phyloP scores from a whole-genome alignment of 2,329 filamentous ascomycete species.

The Verticillium klebahnii region DNA sequence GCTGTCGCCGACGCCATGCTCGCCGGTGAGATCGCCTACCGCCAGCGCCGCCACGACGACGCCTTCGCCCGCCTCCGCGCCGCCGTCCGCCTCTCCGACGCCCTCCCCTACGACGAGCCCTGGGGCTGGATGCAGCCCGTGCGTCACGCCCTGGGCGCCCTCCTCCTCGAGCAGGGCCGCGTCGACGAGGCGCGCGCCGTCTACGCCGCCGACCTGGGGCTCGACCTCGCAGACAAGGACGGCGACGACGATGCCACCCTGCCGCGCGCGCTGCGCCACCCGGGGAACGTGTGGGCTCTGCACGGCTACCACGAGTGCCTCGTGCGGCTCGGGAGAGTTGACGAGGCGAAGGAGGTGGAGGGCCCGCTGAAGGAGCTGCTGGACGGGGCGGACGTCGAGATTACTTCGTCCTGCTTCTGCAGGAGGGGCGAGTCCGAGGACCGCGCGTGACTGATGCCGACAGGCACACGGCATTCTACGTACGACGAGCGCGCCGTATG shows the following conservation, averaged over 20 bases:
- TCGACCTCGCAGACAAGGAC: conserved; percentile 18
- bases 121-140: conserved; percentile 79
- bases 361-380: conserved; percentile 46
- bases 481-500: too few relatives aligned
- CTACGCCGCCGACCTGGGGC: conserved; percentile 58
- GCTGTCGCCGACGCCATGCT: conserved; percentile 63
- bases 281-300: conserved; percentile 71
- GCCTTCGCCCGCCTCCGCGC: conserved; percentile 57
- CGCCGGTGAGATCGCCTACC: conserved; percentile 69
- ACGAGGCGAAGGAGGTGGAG: conserved; percentile 29
- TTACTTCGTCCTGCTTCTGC: conserved; percentile 55
- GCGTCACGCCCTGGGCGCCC: conserved; percentile 64
- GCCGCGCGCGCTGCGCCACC: conserved; percentile 61
- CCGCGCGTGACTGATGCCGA: not conserved
- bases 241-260: conserved; percentile 42
- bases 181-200: conserved; percentile 50
- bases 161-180: conserved; percentile 63
- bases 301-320: conserved; percentile 71
- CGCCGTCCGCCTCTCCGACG: conserved; percentile 57
- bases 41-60: conserved; percentile 48
- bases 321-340: conserved; percentile 41
- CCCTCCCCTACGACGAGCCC: conserved; percentile 66
- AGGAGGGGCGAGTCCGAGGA: not conserved
- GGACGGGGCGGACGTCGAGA: conserved; percentile 54
- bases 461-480: too few relatives aligned